Base-by-base conservation (phyloP, 345 rosid species). In the Linum lewisii region DNA sequence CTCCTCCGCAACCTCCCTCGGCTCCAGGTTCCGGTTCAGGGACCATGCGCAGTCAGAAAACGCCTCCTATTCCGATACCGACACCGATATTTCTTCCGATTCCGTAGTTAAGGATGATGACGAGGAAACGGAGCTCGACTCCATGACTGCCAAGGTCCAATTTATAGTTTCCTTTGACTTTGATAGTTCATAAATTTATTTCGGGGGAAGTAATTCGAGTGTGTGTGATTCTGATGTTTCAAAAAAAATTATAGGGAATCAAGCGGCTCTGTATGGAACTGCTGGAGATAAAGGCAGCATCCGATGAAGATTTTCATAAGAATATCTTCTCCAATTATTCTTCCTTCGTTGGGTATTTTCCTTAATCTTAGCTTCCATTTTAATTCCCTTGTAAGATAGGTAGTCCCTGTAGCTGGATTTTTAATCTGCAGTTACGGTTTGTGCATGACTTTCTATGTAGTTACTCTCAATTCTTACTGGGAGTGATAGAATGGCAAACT, bases 91-190 rank as follows among this genome's bases (percentile, higher is more conserved):
- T 10, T 70, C 79, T 10, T 73, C 84, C 24, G 66, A 62, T 7
- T 69, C 77, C 64, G 34, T 58, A 26, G 69, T 20, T 24, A 52
- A 70, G 65, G 65, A 22, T 2, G 65, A 22, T 2, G 75, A 63
- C 36, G 69, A 62, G 25, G 81, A 72, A 47, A 32, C 70, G 8
- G 78, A 81, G 61, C 65, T 84, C 32, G 74, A 67, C 51, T 84
- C 83, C 62, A 78, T 81, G 90, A 69, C 86, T 0, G 83, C 76
- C 50, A 77, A 72, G 84, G 86, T 78, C 66, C 7, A 11, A 38
- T 10, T 25, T 19, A 18, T 21, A 23, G 56, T 51, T n/a, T 13
- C 26, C 54, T 7, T 22, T 16, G 4, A 24, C 15, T 54, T 54
- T 24, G 26, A 8, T 16, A 7, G 57, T 22, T 2, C 15, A 14